A percentile compares a stretch with the other conserved stretches of the same genome.
Conservation (phyloP, 208 protist species). For the Trypanosoma theileri region DNA sequence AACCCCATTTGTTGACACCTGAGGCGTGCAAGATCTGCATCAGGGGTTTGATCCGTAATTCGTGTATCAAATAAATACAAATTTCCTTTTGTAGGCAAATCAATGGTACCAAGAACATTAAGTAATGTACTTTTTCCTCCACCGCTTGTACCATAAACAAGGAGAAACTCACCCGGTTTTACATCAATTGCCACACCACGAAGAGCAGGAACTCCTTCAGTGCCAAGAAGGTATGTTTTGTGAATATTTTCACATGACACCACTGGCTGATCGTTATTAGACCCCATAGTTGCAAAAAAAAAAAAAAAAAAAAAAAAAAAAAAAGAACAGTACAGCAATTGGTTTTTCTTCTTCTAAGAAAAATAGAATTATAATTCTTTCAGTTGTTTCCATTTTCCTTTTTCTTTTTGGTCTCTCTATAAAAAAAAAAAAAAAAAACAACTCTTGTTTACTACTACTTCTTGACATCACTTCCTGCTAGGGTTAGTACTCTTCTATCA, state of each 20-base stretch:
- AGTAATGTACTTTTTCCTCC: conserved; percentile 96
- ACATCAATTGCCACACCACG: conserved; percentile 90
- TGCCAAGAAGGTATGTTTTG: conserved; percentile 96
- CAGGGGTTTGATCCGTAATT: conserved; percentile 71
- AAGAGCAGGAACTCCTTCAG: conserved; percentile 96
- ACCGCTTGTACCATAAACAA: conserved; percentile 95
- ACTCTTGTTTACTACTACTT: no score
- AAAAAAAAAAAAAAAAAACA: no score
- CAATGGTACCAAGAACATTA: conserved; percentile 97
- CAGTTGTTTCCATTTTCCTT: no score
- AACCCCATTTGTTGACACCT: conserved; percentile 87
- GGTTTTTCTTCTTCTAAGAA: no score
- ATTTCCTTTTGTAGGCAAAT: conserved; percentile 96
- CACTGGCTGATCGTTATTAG: conserved; percentile 36
- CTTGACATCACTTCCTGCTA: no score
- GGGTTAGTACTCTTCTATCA: no score
- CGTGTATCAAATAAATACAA: conserved; percentile 87
- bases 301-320: conserved; percentile 20
- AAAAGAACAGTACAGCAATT: neutral
- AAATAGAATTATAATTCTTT: no score
- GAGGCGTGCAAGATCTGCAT: conserved; percentile 67
- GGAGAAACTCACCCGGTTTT: conserved; percentile 89
- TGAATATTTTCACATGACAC: conserved; percentile 95
- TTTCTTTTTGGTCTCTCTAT: no score
- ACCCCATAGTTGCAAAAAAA: conserved; percentile 11